Conservation (phyloP, 2,329 filamentous ascomycete genomes). For the Aaosphaeria arxii region DNA sequence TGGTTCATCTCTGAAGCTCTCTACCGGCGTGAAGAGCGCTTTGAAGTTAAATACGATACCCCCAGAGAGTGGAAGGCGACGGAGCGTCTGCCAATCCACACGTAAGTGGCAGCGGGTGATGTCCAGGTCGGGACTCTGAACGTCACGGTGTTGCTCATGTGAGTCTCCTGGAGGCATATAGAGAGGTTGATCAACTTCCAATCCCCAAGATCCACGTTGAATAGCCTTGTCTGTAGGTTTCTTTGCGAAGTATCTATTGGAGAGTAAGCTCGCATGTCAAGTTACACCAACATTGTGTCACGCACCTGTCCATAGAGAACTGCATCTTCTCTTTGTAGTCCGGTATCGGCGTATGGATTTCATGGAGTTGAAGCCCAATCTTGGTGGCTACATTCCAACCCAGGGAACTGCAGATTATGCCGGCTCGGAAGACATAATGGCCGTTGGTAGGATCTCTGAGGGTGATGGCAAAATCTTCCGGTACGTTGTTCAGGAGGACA, state of each 20-base stretch:
- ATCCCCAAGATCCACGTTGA: constrained; percentile 79
- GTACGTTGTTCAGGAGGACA: constrained; percentile 72
- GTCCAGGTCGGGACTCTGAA: constrained; percentile 56
- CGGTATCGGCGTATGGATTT: constrained; percentile 72
- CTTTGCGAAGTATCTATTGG: constrained; percentile 71
- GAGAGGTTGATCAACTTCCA: constrained; percentile 72
- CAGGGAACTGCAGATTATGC: constrained; percentile 72
- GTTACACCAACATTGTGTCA: constrained; percentile 4
- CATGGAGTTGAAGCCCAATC: constrained; percentile 65
- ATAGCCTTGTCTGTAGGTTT: constrained; percentile 72
- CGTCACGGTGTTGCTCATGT: constrained; percentile 58
- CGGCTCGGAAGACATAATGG: constrained; percentile 70
- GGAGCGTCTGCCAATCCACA: constrained; percentile 86
- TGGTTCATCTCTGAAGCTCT: constrained; percentile 68
- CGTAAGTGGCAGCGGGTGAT: constrained; percentile 64
- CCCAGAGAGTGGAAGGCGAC: constrained; percentile 72
- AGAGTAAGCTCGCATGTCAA: background rate
- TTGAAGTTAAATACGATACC: constrained; percentile 87
- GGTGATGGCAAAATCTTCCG: constrained; percentile 80
- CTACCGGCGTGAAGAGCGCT: constrained; percentile 73
- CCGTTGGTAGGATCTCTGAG: constrained; percentile 69
- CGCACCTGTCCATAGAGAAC: constrained; percentile 78
- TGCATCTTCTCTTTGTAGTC: constrained; percentile 88
- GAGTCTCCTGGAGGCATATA: constrained; percentile 70
- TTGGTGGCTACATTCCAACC: constrained; percentile 78